Evolutionary conservation across 106 monocot genomes (phyloP).

Genomic region (Gastrodia elata): DNA sequence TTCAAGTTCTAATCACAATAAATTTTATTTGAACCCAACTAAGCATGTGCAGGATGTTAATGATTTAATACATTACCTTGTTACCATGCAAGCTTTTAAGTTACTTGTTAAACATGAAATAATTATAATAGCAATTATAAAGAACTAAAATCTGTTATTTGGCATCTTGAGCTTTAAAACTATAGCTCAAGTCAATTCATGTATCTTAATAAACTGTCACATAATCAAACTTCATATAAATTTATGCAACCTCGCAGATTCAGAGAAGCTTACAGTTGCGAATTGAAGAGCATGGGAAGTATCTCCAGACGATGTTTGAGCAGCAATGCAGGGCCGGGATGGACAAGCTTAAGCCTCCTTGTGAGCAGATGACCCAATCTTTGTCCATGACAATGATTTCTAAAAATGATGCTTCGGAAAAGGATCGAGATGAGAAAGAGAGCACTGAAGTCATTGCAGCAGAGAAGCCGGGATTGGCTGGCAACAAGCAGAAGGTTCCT

Average conservation of each 20-base stretch:
- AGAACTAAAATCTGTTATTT: too few relatives aligned
- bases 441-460: background rate
- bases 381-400: conserved; percentile 13
- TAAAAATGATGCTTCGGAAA: conserved; percentile 8
- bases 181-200: too few relatives aligned
- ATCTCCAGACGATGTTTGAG: conserved; percentile 77
- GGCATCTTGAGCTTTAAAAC: too few relatives aligned
- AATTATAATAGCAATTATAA: too few relatives aligned
- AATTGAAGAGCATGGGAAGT: conserved; percentile 78
- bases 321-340: conserved; percentile 38
- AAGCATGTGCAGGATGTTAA: too few relatives aligned
- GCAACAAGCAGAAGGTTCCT: background rate
- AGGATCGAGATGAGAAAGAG: conserved; percentile 5
- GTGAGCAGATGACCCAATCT: conserved; percentile 12
- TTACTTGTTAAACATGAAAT: too few relatives aligned
- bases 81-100: too few relatives aligned
- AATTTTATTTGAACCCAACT: too few relatives aligned
- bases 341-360: conserved; percentile 16
- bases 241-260: conserved; percentile 23
- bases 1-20: too few relatives aligned
- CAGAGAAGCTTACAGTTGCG: conserved; percentile 64
- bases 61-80: too few relatives aligned
- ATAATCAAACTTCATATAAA: too few relatives aligned
- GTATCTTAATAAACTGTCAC: too few relatives aligned
- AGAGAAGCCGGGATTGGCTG: background rate